These are phyloP conservation scores for Saturnispora mendoncae DNA, from an alignment of 805 yeast species.

Conservation along the genomic window DNA sequence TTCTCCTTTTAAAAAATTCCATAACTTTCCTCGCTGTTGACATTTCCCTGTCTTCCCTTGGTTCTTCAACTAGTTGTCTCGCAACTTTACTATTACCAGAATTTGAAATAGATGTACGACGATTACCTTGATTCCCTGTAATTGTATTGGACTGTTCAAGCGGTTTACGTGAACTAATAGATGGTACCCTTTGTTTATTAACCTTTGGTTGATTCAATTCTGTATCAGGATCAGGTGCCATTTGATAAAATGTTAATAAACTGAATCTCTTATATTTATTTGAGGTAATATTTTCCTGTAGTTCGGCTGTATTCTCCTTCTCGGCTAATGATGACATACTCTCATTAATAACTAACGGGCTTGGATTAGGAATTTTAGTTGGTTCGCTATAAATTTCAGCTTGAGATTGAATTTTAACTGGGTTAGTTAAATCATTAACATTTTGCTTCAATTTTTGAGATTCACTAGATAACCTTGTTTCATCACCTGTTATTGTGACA, in stretches of 20 bases:
- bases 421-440: slow-evolving; percentile 4
- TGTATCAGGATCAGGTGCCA: slow-evolving; percentile 12
- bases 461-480: slow-evolving; percentile 3
- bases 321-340: neutral
- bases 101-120: slow-evolving; percentile 6
- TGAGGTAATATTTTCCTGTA: neutral
- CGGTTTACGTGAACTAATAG: slow-evolving; percentile 11
- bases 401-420: neutral
- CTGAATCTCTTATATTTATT: slow-evolving; percentile 27
- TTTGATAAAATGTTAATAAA: slow-evolving; percentile 26
- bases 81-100: neutral
- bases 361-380: neutral
- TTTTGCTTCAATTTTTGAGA: slow-evolving; percentile 3
- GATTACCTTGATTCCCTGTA: neutral
- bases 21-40: slow-evolving; percentile 72
- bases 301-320: slow-evolving; percentile 8
- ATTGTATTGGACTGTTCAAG: slow-evolving; percentile 14
- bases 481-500: neutral
- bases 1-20: slow-evolving; percentile 70
- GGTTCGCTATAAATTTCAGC: slow-evolving; percentile 6
- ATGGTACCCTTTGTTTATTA: neutral
- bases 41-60: slow-evolving; percentile 39
- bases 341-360: neutral
- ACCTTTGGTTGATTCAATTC: neutral
- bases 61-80: slow-evolving; percentile 13